Evolutionary conservation across 345 rosid genomes (phyloP).

Genomic region (Limnanthes douglasii): DNA sequence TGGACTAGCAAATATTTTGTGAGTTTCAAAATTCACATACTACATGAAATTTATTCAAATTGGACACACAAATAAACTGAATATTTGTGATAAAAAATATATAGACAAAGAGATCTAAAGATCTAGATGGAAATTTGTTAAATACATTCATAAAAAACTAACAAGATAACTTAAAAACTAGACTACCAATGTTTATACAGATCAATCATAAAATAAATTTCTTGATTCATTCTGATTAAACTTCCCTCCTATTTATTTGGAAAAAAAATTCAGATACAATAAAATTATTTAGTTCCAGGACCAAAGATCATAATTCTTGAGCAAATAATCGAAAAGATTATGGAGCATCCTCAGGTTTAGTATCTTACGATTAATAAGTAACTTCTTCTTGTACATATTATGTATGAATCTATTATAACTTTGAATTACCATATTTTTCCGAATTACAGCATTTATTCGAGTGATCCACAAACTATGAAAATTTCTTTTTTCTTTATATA

Average conservation of each 20-base stretch:
- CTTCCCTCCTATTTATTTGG: conserved; percentile 1
- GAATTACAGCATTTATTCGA: conserved; percentile 5
- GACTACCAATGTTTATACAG: neutral
- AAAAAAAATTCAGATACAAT: neutral
- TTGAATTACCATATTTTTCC: neutral
- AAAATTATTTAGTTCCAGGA: neutral
- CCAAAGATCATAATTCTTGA: neutral
- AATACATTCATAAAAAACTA: no score
- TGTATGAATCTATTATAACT: conserved; percentile 4
- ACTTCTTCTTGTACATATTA: conserved; percentile 4
- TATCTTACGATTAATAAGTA: conserved; percentile 4
- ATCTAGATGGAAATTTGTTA: no score
- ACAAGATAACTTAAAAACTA: no score
- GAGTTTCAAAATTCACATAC: no score
- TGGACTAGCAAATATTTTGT: no score
- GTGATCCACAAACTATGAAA: conserved; percentile 2
- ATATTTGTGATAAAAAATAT: no score
- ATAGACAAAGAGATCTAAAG: no score
- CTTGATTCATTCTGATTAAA: neutral
- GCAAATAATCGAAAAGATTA: neutral
- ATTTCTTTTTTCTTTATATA: neutral
- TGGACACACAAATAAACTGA: no score
- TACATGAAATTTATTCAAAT: no score
- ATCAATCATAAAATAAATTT: neutral
- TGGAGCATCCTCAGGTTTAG: conserved; percentile 2